Evolutionary conservation across 371 early-diverging fungal species (phyloP), one percentile per base, ranked within the genome.

Genomic region (Capniomyces stellatus): DNA sequence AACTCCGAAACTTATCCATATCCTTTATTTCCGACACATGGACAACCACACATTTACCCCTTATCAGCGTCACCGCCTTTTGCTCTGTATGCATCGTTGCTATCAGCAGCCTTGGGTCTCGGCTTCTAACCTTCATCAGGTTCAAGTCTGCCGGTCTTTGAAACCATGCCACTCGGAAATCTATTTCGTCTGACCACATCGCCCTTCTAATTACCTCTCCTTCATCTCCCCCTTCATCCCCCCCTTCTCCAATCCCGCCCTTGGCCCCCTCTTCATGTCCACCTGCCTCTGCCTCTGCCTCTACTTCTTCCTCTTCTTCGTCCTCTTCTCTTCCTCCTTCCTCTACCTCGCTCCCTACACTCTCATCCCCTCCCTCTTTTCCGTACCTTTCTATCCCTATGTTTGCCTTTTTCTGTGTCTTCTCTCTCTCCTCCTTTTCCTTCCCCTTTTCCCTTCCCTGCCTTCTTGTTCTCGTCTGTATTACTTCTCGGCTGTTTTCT

Each of bases 41-140:
- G 8, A 66, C 64, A 23, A 89, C 81, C 23, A 58, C 61, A 60
- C 90, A 89, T 55, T 82, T 84, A 43, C 87, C 87, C 41, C 78
- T 75, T 60, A 91, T 87, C 52, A 78, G 73, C 6, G 82, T 72
- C 0, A 89, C 70, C n/a, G 87, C 84, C 54, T 86, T 82, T 59
- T 85, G 60, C 58, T 89, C 89, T 15, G 83, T 78, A 67, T 89
- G 82, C 89, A 91, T 89, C 28, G 86, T 84, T 3, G 91, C 91
- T 3, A 88, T 71, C 27, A 91, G 66, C 3, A 82, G 65, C 2
- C 82, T 74, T 29, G 79, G 73, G 71, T 89, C 88, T 51, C 78
- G 72, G 13, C 72, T 67, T 51, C 75, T 80, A 13, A 55, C 52
- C 8, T 81, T 74, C n/a, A 71, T 64, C 3, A 71, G 63, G 51